A percentile compares a stretch with the other conserved stretches of the same genome.
Evolutionary conservation across 805 yeast species (phyloP).

Genomic region (Ogataea ganodermae): DNA sequence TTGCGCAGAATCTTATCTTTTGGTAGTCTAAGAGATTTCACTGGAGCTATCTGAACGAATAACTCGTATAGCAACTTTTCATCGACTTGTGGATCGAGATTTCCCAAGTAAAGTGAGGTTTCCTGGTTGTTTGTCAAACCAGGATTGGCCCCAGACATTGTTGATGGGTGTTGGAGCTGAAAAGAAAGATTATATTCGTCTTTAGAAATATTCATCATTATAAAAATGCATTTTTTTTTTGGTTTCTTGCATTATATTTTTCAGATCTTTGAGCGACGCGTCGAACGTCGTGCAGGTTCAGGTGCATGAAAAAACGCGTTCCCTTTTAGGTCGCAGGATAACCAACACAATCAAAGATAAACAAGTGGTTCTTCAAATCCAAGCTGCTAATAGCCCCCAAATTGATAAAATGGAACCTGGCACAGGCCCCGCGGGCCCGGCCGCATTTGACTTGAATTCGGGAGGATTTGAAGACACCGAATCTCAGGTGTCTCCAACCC

Average conservation of each 20-base stretch:
- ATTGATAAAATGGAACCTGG: not conserved
- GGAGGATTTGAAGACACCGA: slow-evolving; percentile 1
- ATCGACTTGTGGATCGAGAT: slow-evolving; percentile 72
- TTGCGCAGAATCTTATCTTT: slow-evolving; percentile 68
- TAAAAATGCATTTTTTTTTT: not conserved
- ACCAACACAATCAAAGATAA: no score
- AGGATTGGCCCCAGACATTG: not conserved
- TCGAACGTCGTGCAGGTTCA: not conserved
- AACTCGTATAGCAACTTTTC: slow-evolving; percentile 78
- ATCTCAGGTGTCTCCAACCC: not conserved
- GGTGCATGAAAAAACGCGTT: slow-evolving; percentile 2
- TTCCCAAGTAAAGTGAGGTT: slow-evolving; percentile 77
- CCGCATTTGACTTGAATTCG: slow-evolving; percentile 1
- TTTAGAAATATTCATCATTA: no score
- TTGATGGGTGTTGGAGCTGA: not conserved
- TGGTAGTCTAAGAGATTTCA: slow-evolving; percentile 70
- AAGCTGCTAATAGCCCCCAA: no score
- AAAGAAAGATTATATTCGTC: no score
- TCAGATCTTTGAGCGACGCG: not conserved
- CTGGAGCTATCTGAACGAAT: slow-evolving; percentile 82
- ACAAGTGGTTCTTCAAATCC: no score
- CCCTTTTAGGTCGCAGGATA: not conserved
- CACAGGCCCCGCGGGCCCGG: not conserved
- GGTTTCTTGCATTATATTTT: not conserved
- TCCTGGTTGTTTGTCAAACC: slow-evolving; percentile 42